Base-by-base conservation (phyloP, 441 rosid genomes). In the Populus trichocarpa region DNA sequence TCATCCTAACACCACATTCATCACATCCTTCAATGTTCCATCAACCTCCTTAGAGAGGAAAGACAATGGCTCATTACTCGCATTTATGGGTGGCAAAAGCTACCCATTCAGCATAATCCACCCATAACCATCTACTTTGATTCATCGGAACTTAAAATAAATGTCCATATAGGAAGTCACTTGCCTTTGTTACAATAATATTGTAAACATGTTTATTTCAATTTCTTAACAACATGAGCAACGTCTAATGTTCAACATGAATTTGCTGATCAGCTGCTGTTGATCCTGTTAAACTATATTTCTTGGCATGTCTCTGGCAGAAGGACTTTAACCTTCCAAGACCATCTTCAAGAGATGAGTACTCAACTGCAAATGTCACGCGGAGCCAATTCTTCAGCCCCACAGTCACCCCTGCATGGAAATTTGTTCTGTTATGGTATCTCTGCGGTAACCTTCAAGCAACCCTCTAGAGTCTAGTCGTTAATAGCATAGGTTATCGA, bases 361-460 rank as follows among this genome's bases (percentile, higher is more conserved):
- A 85, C 69, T 92, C 96, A 5, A 87, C 72, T 4, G 90, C 92
- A 26, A 90, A 89, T 26, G 94, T 86, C 79, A 94, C 69, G 69
- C 94, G 91, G 70, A 92, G 83, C 97, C 96, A 94, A 67, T 90
- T 87, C 89, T 89, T 91, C 88, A 86, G n/a, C 12, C 96, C 98
- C 64, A 89, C 80, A 13, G 85, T 84, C 6, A 74, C 66, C 65
- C 96, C 98, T 91, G 87, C 84, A 87, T 8, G 32, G 32, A n/a
- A 18, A 16, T 16, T 9, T 63, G 8, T 22, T 59, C 72, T 46
- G 16, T 32, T 20, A 20, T 3, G 2, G 42, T 2, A 20, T 69
- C 36, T 53, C n/a, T 50, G 16, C 6, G 33, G 46, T 8, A 26
- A 38, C 12, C 10, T 40, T 12, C 20, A 28, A 36, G 1, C 20